These are phyloP conservation scores for Eutrema heterophyllum DNA, from an alignment of 345 rosid species.

Conservation along the genomic window DNA sequence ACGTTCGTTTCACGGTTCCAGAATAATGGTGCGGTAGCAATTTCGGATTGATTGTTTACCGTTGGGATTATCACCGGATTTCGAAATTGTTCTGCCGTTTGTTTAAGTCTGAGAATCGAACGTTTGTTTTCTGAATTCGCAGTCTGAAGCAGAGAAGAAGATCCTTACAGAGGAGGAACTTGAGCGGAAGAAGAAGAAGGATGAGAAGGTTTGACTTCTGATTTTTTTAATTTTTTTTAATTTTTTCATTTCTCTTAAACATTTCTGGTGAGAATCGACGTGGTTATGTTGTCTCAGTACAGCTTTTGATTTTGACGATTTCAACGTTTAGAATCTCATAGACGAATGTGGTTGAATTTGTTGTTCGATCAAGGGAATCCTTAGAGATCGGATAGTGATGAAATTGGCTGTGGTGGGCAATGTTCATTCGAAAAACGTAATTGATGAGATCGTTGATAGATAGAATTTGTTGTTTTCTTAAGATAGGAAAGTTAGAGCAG, in stretches of 20 bases:
- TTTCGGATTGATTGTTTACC: neutral
- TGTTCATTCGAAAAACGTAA: neutral
- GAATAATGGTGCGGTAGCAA: slow-evolving; percentile 20
- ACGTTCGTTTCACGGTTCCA: slow-evolving; percentile 23
- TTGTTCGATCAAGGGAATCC: neutral
- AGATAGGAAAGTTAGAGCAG: neutral
- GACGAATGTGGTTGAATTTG: neutral
- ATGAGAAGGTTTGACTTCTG: slow-evolving; percentile 56
- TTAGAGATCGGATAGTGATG: slow-evolving; percentile 6
- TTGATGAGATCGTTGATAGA: neutral
- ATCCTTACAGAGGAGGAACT: slow-evolving; percentile 59
- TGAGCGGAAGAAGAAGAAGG: slow-evolving; percentile 88
- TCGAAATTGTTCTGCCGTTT: neutral
- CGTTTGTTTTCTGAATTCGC: slow-evolving; percentile 18
- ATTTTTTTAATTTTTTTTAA: too few relatives aligned
- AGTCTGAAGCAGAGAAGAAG: slow-evolving; percentile 55
- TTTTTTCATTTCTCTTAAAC: neutral
- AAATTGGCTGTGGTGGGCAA: neutral
- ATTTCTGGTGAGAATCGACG: neutral
- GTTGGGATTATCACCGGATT: neutral
- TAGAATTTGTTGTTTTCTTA: neutral
- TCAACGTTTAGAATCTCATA: neutral
- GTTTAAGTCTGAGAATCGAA: neutral
- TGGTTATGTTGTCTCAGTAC: neutral
- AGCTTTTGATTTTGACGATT: neutral